Percentiles rank a stretch among this genome's conserved stretches.
These are phyloP conservation scores for Pelagophyceae sp. DNA, from an alignment of 352 stramenopile species.

Conservation along the genomic window DNA sequence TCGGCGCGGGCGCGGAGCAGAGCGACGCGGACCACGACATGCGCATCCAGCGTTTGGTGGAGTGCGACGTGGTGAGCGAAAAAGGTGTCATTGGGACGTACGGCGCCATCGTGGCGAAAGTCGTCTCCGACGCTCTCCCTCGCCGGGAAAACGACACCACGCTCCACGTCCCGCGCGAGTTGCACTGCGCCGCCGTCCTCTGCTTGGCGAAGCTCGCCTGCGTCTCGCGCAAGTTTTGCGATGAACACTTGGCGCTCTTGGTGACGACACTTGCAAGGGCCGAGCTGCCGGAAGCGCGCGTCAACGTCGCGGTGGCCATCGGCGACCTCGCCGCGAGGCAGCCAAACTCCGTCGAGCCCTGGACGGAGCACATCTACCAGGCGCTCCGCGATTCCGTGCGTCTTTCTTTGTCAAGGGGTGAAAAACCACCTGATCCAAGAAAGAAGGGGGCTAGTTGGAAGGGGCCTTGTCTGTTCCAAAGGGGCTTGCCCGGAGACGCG, in stretches of 20 bases:
- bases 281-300: constrained; percentile 59
- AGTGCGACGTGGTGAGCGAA: constrained; percentile 70
- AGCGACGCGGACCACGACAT: constrained; percentile 80
- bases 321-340: constrained; percentile 94
- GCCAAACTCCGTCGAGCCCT: constrained; percentile 94
- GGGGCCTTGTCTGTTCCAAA: too few species aligned
- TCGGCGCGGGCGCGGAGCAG: constrained; percentile 75
- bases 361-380: constrained; percentile 88
- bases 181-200: constrained; percentile 55
- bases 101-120: constrained; percentile 70
- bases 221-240: constrained; percentile 87
- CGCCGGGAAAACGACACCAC: not conserved
- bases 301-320: constrained; percentile 89
- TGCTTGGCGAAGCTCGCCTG: constrained; percentile 95
- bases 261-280: constrained; percentile 75
- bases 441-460: too few species aligned
- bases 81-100: constrained; percentile 81
- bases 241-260: constrained; percentile 83
- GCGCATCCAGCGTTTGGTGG: constrained; percentile 68
- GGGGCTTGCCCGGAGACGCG: too few species aligned
- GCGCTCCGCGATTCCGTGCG: constrained; percentile 85
- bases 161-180: not conserved
- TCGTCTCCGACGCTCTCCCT: constrained; percentile 45
- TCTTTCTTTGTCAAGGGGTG: too few species aligned
- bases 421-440: too few species aligned